Evolutionary conservation across 805 yeast genomes (phyloP), one percentile per base, ranked within the genome.

Genomic region (Saccharomycopsis oosterbeekiorum): DNA sequence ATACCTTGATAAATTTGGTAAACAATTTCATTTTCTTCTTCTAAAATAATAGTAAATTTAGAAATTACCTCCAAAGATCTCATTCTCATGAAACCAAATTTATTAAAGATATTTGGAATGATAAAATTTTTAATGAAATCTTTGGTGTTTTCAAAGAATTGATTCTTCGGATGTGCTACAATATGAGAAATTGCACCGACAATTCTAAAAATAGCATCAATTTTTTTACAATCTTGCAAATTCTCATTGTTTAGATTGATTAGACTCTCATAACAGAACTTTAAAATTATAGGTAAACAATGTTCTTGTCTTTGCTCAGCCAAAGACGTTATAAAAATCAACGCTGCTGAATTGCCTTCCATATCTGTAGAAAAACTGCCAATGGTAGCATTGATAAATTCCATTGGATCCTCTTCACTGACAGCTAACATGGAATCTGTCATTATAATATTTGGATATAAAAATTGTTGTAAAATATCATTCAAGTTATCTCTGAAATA

Each of bases 351-450:
- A 70, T 90, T 96, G 51, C 76, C 72, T 55, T 73, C 73, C 63
- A 73, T 76, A 50, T 78, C 84, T 59, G 87, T 94, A 66, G 86
- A 82, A 68, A 80, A 78, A 53, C 83, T 74, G 70, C 85, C 90
- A 67, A 90, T 78, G 59, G 81, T 81, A 59, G 84, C 77, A 71
- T 89, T 88, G 60, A 93, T 84, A 70, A 89, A 94, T 70, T 91
- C 97, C 60, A 83, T 86, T 2, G 97, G 97, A 67, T 92, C 97
- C 64, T 80, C 84, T 64, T 90, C 96, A 74, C 88, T 92, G 4
- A 82, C 73, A 66, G 88, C 96, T 60, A 89, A 75, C 19, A 84
- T 82, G 6, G 80, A 84, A 59, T 84, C 85, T 8, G 80, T 78
- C 1, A 94, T 88, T 65, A 91, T 82, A 61, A 93, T 73, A 61